phyloP scores from a whole-genome alignment of 2,329 filamentous ascomycete genomes.

The Monilinia laxa region DNA sequence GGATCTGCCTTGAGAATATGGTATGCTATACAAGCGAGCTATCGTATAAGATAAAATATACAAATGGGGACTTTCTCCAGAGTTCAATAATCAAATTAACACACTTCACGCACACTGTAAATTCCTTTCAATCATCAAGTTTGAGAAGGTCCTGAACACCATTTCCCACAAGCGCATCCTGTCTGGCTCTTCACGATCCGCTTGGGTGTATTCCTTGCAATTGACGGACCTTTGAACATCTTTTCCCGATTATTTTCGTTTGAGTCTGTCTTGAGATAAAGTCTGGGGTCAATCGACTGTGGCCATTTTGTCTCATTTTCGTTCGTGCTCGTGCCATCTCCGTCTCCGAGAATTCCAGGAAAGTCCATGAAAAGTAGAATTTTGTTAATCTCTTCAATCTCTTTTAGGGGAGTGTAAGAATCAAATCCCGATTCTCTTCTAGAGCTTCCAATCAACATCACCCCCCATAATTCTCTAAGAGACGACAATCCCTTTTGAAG shows the following conservation, averaged over 20 bases:
- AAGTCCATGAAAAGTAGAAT: not conserved
- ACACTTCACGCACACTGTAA: not conserved
- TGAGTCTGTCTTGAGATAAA: too few species aligned
- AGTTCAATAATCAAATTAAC: too few species aligned
- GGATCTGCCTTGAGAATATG: too few species aligned
- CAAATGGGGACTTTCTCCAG: too few species aligned
- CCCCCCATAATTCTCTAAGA: not conserved
- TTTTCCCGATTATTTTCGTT: too few species aligned
- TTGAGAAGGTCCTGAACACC: conserved; percentile 3
- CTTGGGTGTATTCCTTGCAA: too few species aligned
- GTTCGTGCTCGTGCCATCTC: not conserved
- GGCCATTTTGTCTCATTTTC: not conserved
- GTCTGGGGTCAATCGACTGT: too few species aligned
- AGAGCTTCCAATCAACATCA: too few species aligned
- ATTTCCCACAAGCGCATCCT: conserved; percentile 3
- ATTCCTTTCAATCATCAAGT: not conserved
- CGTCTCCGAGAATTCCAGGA: not conserved
- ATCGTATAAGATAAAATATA: not conserved
- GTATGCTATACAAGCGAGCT: not conserved
- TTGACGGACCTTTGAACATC: not conserved
- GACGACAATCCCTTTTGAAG: not conserved
- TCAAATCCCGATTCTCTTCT: not conserved
- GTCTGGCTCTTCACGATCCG: not conserved
- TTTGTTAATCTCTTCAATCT: not conserved
- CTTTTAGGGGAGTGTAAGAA: not conserved